phyloP scores from a whole-genome alignment of 2,329 filamentous ascomycete genomes.

The Penicillium polonicum region DNA sequence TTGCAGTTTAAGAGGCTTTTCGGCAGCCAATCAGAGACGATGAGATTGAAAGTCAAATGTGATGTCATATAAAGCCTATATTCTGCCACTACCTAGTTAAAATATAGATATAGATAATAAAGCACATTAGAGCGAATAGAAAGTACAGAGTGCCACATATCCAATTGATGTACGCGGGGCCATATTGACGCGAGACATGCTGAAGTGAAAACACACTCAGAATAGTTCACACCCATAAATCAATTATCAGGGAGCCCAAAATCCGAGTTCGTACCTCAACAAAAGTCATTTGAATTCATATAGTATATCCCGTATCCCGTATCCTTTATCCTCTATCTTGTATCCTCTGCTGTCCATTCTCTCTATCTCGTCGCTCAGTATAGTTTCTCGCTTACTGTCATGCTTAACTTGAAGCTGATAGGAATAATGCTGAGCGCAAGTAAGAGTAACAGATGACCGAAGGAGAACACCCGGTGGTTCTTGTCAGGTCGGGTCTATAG shows the following conservation, averaged over 20 bases:
- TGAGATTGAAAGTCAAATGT: background rate
- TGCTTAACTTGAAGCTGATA: background rate
- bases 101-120: background rate
- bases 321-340: background rate
- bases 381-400: background rate
- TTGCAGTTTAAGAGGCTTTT: background rate
- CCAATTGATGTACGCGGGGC: background rate
- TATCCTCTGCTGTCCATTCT: background rate
- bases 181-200: background rate
- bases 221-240: background rate
- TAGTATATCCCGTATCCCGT: background rate
- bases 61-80: background rate
- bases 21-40: constrained; percentile 1
- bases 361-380: background rate
- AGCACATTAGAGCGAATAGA: background rate
- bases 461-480: background rate
- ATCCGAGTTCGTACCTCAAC: background rate
- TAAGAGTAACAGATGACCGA: background rate
- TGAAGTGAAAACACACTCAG: background rate
- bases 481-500: background rate
- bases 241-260: too few species aligned
- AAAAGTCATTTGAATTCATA: background rate
- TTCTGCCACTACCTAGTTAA: background rate
- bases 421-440: background rate
- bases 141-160: background rate